Percentiles rank a stretch among this genome's conserved stretches.
phyloP scores from a whole-genome alignment of 345 rosid species.

The Streptanthus diversifolius region DNA sequence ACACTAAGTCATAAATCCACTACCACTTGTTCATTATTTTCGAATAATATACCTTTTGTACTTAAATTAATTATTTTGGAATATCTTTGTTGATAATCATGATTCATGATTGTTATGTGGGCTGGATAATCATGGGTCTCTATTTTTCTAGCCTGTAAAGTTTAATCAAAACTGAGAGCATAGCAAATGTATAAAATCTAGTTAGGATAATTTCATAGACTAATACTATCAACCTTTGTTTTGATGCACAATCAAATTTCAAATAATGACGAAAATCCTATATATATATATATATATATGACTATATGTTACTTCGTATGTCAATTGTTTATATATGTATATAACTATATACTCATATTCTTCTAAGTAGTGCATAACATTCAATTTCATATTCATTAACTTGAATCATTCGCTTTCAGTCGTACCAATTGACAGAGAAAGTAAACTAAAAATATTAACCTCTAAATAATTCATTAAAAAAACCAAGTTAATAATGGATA shows the following conservation, averaged over 20 bases:
- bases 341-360: neutral
- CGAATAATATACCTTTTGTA: conserved; percentile 28
- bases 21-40: conserved; percentile 24
- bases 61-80: conserved; percentile 11
- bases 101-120: conserved; percentile 28
- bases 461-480: neutral
- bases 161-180: conserved; percentile 13
- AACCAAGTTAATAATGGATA: neutral
- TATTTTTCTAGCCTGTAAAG: conserved; percentile 32
- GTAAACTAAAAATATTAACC: neutral
- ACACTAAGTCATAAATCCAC: conserved; percentile 29
- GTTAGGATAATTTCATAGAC: neutral
- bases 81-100: conserved; percentile 12
- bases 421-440: neutral
- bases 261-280: neutral
- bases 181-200: conserved; percentile 2
- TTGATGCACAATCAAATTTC: neutral
- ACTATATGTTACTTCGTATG: neutral
- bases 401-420: neutral
- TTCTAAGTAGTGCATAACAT: neutral
- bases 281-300: neutral
- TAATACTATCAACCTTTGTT: neutral
- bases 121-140: conserved; percentile 34
- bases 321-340: neutral
- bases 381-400: neutral